Conservation (phyloP, 768 basidiomycete species). For the Vararia minispora region DNA sequence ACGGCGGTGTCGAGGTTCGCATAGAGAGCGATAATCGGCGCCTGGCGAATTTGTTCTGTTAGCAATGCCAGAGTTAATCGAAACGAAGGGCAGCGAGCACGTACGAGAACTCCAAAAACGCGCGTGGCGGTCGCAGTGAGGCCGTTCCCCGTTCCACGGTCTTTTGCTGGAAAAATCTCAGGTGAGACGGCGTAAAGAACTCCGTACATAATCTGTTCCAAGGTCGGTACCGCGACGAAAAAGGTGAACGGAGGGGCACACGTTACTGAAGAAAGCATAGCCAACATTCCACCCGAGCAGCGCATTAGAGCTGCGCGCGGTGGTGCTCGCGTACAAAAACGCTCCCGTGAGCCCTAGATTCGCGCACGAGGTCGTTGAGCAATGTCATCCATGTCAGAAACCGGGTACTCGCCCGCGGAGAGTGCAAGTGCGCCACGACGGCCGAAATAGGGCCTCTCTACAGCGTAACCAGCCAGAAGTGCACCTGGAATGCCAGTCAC, state of each 20-base stretch:
- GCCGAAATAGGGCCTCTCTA: slow-evolving; percentile 54
- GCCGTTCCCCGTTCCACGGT: slow-evolving; percentile 64
- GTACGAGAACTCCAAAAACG: slow-evolving; percentile 59
- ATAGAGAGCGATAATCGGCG: slow-evolving; percentile 62
- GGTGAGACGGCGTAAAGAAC: slow-evolving; percentile 62
- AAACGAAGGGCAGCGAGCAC: slow-evolving; percentile 13
- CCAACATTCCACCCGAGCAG: slow-evolving; percentile 77
- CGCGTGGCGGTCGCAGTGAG: slow-evolving; percentile 48
- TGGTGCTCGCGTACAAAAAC: slow-evolving; percentile 67
- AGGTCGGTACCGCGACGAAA: slow-evolving; percentile 4
- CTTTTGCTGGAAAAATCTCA: slow-evolving; percentile 61
- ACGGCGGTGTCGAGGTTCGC: slow-evolving; percentile 52
- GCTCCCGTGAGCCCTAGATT: slow-evolving; percentile 58
- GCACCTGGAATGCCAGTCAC: slow-evolving; percentile 62
- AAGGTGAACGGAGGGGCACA: slow-evolving; percentile 18
- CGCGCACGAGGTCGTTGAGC: slow-evolving; percentile 33
- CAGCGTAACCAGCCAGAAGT: slow-evolving; percentile 58
- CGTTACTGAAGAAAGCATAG: slow-evolving; percentile 53
- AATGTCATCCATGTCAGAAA: slow-evolving; percentile 18
- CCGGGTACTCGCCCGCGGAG: slow-evolving; percentile 41
- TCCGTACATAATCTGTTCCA: slow-evolving; percentile 56
- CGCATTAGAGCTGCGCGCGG: slow-evolving; percentile 54
- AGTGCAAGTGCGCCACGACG: slow-evolving; percentile 56
- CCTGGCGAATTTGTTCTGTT: slow-evolving; percentile 26
- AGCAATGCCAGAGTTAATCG: background rate